Evolutionary conservation across 805 yeast genomes (phyloP).

Genomic region (Grigorovia humatica): DNA sequence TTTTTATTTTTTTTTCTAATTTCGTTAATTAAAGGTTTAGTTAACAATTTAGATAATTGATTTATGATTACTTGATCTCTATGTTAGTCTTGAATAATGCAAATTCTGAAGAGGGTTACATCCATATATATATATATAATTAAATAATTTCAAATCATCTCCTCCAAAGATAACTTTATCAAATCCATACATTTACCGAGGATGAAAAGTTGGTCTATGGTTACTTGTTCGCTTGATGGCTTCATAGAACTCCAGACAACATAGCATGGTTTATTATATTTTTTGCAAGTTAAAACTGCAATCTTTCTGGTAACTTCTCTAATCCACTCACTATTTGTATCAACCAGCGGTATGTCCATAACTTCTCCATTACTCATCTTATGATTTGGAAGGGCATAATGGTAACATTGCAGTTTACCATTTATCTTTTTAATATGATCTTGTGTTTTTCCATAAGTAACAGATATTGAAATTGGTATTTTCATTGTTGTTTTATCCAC

Average conservation of each 20-base stretch:
- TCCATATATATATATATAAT: not conserved
- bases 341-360: conserved; percentile 19
- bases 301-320: conserved; percentile 23
- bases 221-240: not conserved
- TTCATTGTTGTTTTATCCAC: not conserved
- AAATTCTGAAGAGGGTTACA: not conserved
- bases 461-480: conserved; percentile 14
- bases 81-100: not conserved
- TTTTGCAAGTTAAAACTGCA: conserved; percentile 18
- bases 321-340: conserved; percentile 19
- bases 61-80: too few relatives aligned
- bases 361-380: conserved; percentile 8
- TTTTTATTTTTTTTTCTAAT: conserved; percentile 30
- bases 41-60: conserved; percentile 15
- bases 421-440: not conserved
- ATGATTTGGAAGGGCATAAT: conserved; percentile 20
- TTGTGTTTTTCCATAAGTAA: conserved; percentile 5
- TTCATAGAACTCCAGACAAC: conserved; percentile 12
- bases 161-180: conserved; percentile 1
- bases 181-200: conserved; percentile 17
- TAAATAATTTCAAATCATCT: not conserved
- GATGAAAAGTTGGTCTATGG: conserved; percentile 19
- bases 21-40: conserved; percentile 27
- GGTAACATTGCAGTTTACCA: conserved; percentile 14
- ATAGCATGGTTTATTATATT: conserved; percentile 20